These are phyloP conservation scores for Linderina pennispora DNA, from an alignment of 192 early-diverging fungal species.

Conservation along the genomic window DNA sequence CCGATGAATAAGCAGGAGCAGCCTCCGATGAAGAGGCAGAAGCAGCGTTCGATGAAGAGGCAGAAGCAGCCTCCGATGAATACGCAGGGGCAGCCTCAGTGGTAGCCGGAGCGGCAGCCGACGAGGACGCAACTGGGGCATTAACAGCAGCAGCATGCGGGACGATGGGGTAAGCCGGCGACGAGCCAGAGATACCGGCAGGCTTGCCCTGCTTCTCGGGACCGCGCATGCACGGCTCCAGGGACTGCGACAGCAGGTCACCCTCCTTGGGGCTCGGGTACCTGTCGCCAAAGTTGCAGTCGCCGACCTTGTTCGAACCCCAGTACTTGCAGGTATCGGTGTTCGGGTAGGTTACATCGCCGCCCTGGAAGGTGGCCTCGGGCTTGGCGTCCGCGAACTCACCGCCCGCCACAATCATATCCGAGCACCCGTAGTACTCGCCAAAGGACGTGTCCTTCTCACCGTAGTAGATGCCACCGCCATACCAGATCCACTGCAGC, in stretches of 20 bases:
- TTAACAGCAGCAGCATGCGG: background rate
- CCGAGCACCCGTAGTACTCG: constrained; percentile 54
- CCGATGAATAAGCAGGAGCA: constrained; percentile 2
- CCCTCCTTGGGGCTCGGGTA: constrained; percentile 39
- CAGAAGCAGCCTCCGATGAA: background rate
- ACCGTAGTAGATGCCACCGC: constrained; percentile 55
- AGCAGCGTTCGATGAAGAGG: no score
- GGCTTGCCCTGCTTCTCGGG: constrained; percentile 38
- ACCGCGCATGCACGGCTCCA: constrained; percentile 51
- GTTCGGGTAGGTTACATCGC: constrained; percentile 49
- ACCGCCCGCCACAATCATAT: constrained; percentile 51
- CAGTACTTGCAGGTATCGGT: constrained; percentile 59
- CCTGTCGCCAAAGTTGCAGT: constrained; percentile 51
- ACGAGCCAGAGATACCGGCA: constrained; percentile 35
- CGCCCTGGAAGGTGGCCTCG: constrained; percentile 41
- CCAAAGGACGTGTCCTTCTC: constrained; percentile 51
- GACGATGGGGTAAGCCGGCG: background rate
- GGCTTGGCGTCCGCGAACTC: constrained; percentile 18
- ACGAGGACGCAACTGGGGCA: background rate
- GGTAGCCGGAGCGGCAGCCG: background rate
- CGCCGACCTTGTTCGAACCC: constrained; percentile 54
- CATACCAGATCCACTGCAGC: constrained; percentile 61
- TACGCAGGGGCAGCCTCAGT: background rate
- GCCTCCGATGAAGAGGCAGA: background rate
- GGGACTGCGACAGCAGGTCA: constrained; percentile 51